Conservation (phyloP, 805 yeast genomes). For the Metschnikowia bowlesiae region DNA sequence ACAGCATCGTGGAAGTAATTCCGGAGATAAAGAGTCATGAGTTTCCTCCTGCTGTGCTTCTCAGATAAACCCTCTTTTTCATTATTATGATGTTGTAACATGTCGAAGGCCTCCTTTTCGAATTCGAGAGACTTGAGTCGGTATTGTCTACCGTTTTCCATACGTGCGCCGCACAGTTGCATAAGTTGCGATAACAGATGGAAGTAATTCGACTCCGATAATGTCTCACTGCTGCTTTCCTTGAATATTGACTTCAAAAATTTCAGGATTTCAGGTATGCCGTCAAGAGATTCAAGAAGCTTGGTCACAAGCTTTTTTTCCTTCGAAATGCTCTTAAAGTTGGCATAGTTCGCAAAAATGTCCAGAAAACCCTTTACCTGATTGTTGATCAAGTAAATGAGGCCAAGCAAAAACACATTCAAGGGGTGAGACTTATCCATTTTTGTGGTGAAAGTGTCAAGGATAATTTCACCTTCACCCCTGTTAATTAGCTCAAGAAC, state of each 20-base stretch:
- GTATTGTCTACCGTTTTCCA: neutral
- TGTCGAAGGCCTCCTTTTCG: constrained; percentile 20
- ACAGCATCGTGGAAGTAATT: constrained; percentile 11
- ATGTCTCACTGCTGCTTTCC: constrained; percentile 8
- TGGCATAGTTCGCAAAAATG: constrained; percentile 21
- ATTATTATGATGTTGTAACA: constrained; percentile 8
- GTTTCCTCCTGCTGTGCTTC: neutral
- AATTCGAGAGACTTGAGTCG: neutral
- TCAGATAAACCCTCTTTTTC: neutral
- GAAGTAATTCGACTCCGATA: constrained; percentile 24
- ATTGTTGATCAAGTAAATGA: constrained; percentile 29
- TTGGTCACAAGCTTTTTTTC: constrained; percentile 8
- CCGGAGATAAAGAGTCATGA: constrained; percentile 9
- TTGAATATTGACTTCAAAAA: constrained; percentile 22
- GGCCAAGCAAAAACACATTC: constrained; percentile 31
- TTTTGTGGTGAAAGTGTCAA: constrained; percentile 11
- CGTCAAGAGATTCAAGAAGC: constrained; percentile 13
- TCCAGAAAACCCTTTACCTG: constrained; percentile 21
- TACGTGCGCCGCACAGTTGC: neutral
- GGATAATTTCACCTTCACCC: constrained; percentile 9
- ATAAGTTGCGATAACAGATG: constrained; percentile 26
- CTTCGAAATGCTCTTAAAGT: constrained; percentile 15
- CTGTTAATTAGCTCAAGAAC: constrained; percentile 14
- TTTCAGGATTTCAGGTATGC: constrained; percentile 14
- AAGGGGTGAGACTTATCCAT: constrained; percentile 17